Percentiles rank a stretch among this genome's conserved stretches.
These are phyloP conservation scores for Neurospora sp. DNA, from an alignment of 495 filamentous ascomycete genomes.

Conservation along the genomic window DNA sequence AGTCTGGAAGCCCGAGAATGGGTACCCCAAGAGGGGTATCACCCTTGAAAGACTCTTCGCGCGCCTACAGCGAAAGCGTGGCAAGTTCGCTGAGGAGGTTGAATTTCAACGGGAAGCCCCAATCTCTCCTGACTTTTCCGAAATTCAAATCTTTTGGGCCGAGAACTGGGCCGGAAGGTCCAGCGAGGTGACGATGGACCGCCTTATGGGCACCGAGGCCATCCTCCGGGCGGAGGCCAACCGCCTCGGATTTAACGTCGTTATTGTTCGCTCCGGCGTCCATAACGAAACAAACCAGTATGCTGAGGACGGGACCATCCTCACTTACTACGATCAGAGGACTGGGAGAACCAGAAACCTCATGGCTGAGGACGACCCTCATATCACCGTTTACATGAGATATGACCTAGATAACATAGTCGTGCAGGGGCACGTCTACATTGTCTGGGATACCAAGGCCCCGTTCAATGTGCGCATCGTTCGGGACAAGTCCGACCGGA, in stretches of 20 bases:
- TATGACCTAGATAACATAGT: background rate
- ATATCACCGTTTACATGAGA: background rate
- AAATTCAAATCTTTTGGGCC: rapidly evolving
- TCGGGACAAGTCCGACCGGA: no score
- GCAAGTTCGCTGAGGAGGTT: rapidly evolving
- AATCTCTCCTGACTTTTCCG: no score
- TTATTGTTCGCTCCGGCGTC: no score
- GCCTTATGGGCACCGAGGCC: no score
- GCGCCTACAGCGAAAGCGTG: background rate
- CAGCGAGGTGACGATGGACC: no score
- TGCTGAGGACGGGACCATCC: no score
- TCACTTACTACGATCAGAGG: no score
- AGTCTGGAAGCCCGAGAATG: background rate
- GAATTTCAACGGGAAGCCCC: background rate
- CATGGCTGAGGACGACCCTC: background rate
- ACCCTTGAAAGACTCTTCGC: background rate
- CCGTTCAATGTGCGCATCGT: background rate
- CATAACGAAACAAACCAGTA: no score
- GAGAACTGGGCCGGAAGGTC: no score
- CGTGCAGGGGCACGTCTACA: background rate
- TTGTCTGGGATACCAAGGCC: background rate
- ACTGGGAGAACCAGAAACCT: no score
- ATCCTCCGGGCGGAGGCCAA: no score
- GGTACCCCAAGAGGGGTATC: background rate
- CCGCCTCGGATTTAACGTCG: no score